Evolutionary conservation across 2,329 filamentous ascomycete species (phyloP), one percentile per base, ranked within the genome.

Genomic region (Aspergillus japonicus): DNA sequence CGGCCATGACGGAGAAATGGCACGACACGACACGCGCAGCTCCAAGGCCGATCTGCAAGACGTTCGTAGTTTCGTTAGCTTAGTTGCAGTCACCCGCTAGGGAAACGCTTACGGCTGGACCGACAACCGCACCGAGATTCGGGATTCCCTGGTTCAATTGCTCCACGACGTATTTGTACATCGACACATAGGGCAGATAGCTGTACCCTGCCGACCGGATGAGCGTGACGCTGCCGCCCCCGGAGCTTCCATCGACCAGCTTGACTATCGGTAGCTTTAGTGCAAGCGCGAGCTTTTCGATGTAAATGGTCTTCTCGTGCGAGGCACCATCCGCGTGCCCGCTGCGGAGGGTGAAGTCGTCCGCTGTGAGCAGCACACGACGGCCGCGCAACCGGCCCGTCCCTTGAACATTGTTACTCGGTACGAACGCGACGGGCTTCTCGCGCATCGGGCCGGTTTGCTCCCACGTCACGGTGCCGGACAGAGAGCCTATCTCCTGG

Each of bases 1-100:
- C 84, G 3, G 86, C 85, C 86, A 88, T 88, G 35, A 88, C 86
- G 1, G 82, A 85, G 67, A 88, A 89, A 68, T 88, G 86, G 50
- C 85, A 87, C 1, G 81, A 79, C 1, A 86, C 83, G 0, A 87
- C 85, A 47, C 86, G 75, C 1, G 86, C 85, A 3, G 86, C 85
- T 7, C 86, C 86, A 2, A 88, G 74, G 0, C 86, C 86, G 61
- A 88, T 87, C 74, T 76, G 42, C 23, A 60, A 3, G 26, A 48
- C 10, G 1, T 10, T 4, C 21, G 23, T 23, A 12, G 11, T 5
- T 49, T 55, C 50, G 35, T 12, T 29, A 61, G 11, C 55, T 54
- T 23, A 55, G n/a, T 44, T 14, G 23, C 24, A 21, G 24, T 5
- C 16, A 0, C 19, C 31, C 1, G 4, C 12, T n/a, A 1, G 8